phyloP scores from a whole-genome alignment of 2,329 filamentous ascomycete species.

The Nothopassalora personata region DNA sequence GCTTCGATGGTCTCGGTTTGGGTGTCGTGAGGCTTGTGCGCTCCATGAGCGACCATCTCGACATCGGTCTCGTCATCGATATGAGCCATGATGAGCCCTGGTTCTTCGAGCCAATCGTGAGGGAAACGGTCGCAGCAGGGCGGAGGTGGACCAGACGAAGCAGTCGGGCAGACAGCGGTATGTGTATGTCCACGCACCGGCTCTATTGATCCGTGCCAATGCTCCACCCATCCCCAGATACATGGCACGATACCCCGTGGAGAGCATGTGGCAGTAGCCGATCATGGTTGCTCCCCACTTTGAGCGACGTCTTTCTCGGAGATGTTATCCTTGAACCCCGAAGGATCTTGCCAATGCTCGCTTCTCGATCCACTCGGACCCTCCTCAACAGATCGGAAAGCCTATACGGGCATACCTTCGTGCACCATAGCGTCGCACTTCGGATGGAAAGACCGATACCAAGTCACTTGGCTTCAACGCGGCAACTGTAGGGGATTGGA shows the following conservation, averaged over 20 bases:
- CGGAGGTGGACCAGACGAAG: not conserved
- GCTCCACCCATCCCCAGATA: not conserved
- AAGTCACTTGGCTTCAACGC: not conserved
- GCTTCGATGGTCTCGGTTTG: slow-evolving; percentile 21
- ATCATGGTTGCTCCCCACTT: not conserved
- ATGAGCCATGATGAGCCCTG: slow-evolving; percentile 9
- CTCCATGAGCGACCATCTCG: slow-evolving; percentile 19
- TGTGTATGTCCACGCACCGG: not conserved
- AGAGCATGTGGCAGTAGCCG: not conserved
- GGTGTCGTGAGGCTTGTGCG: slow-evolving; percentile 17
- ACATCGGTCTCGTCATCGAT: slow-evolving; percentile 19
- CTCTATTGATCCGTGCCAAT: not conserved
- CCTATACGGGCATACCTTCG: not conserved
- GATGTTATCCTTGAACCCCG: not conserved
- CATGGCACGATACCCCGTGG: not conserved
- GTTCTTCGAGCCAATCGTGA: not conserved
- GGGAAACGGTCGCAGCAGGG: not conserved
- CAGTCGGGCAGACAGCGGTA: not conserved
- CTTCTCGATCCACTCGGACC: not conserved
- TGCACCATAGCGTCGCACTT: not conserved
- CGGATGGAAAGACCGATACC: slow-evolving; percentile 1
- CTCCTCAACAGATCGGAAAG: not conserved
- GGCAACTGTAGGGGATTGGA: not conserved
- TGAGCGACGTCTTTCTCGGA: not conserved
- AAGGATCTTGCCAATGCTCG: not conserved